Evolutionary conservation across 1,284 basidiomycete genomes (phyloP).

Genomic region (Inonotus hispidus): DNA sequence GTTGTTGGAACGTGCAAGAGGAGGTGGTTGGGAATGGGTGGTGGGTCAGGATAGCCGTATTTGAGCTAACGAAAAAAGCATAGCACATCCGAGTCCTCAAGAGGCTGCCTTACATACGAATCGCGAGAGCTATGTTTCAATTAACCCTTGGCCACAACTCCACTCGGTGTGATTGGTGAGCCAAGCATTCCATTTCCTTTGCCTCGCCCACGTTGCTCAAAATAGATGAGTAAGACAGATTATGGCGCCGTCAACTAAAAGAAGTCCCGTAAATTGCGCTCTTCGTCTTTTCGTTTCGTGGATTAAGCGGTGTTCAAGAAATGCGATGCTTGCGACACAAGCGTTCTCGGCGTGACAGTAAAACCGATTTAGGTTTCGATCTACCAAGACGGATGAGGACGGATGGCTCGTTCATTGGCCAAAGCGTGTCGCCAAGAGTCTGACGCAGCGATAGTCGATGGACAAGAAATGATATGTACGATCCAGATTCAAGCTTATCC

Average conservation of each 20-base stretch:
- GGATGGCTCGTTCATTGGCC: no score
- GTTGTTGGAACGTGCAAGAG: neutral
- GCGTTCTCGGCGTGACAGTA: neutral
- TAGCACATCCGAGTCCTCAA: neutral
- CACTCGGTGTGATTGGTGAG: neutral
- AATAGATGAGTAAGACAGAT: neutral
- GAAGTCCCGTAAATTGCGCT: neutral
- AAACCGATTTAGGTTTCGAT: no score
- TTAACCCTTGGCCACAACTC: neutral
- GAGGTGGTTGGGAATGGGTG: neutral
- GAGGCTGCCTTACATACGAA: neutral
- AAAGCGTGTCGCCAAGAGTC: no score
- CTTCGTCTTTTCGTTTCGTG: neutral
- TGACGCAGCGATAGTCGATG: no score
- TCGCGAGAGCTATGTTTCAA: neutral
- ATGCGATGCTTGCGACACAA: neutral
- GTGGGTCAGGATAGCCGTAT: neutral
- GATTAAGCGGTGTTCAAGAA: neutral
- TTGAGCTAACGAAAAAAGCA: neutral
- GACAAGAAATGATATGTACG: no score
- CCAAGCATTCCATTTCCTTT: neutral
- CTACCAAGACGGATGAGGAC: no score
- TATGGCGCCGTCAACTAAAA: neutral
- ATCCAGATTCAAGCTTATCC: no score
- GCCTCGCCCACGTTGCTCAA: neutral